Base-by-base conservation (phyloP, 2,329 filamentous ascomycete genomes). In the Corinectria fuckeliana region DNA sequence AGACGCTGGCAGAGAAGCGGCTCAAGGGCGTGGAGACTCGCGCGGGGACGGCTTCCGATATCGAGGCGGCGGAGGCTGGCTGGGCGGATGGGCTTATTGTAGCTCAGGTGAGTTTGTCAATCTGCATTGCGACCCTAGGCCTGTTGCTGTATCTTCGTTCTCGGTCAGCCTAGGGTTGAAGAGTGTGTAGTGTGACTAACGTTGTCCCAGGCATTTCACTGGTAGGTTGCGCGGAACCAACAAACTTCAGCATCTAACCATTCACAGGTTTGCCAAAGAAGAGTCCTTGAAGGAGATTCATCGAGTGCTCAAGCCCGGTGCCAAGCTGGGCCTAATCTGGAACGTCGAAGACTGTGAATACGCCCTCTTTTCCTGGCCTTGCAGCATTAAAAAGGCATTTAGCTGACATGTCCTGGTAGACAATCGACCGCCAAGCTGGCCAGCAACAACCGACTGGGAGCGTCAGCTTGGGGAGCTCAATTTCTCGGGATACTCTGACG, bases 311-410 rank as follows among this genome's bases (percentile, higher is more conserved):
- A 83, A 82, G 68, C 86, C 86, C 0, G 82, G 82, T 6, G 84
- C 83, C 6, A 79, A 80, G 25, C 78, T 92, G 25, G 89, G 86
- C 13, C 74, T 91, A 72, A 87, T 92, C 52, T 92, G 90, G 90
- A 92, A 91, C 67, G 79, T 88, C 59, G 89, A 91, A 72, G 87
- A 90, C 64, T 91, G 88, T 88, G 75, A 69, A 82, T 13, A 26
- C 18, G 42, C 21, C 8, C 18, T 8, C 23, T 26, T 13, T 26
- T 45, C 8, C 18, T 18, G n/a, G 50, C 36, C 28, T 26, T 8
- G n/a, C n/a, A n/a, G n/a, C n/a, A n/a, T n/a, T n/a, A n/a, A n/a
- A n/a, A n/a, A n/a, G n/a, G n/a, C 10, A 13, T 4, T 2, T 21
- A n/a, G n/a, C 42, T 50, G 14, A 34, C 50, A 32, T 6, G 51